Evolutionary conservation across 2,329 filamentous ascomycete species (phyloP).

Genomic region (Penicillium sp.): DNA sequence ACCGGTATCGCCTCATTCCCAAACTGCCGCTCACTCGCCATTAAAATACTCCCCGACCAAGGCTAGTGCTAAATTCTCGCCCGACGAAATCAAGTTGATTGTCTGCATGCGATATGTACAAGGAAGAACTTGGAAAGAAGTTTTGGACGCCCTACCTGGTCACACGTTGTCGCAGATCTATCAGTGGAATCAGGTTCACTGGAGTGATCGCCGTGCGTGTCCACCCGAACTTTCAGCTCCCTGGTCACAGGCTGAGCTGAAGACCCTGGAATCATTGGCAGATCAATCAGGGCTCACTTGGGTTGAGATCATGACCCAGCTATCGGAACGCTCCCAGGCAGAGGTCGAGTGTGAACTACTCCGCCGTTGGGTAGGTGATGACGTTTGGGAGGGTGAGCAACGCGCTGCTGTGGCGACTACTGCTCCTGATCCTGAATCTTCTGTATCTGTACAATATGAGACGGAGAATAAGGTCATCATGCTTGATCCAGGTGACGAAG

Average conservation of each 20-base stretch:
- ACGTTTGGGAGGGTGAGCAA: slow-evolving; percentile 22
- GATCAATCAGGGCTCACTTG: slow-evolving; percentile 39
- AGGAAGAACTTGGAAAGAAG: slow-evolving; percentile 38
- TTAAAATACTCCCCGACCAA: slow-evolving; percentile 28
- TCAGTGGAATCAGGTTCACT: slow-evolving; percentile 40
- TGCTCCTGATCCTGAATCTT: neutral
- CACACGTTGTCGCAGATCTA: slow-evolving; percentile 31
- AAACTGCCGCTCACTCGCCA: neutral
- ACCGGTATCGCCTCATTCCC: slow-evolving; percentile 5
- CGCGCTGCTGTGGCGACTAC: neutral
- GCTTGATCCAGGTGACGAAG: neutral
- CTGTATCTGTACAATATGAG: slow-evolving; percentile 2
- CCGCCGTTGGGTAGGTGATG: slow-evolving; percentile 38
- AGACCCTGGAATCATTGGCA: slow-evolving; percentile 36
- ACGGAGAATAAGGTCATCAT: neutral
- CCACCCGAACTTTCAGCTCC: slow-evolving; percentile 35
- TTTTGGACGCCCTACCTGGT: slow-evolving; percentile 37
- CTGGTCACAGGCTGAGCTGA: slow-evolving; percentile 40
- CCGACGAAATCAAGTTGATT: slow-evolving; percentile 42
- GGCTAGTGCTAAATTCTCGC: slow-evolving; percentile 32
- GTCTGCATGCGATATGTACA: slow-evolving; percentile 39
- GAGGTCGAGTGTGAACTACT: slow-evolving; percentile 46
- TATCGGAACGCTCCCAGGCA: slow-evolving; percentile 38
- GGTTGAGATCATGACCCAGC: slow-evolving; percentile 34
- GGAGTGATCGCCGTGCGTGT: slow-evolving; percentile 35